Percentiles rank a stretch among this genome's conserved stretches.
Evolutionary conservation across 2,329 filamentous ascomycete genomes (phyloP).

Genomic region (Didymosphaeria variabile): DNA sequence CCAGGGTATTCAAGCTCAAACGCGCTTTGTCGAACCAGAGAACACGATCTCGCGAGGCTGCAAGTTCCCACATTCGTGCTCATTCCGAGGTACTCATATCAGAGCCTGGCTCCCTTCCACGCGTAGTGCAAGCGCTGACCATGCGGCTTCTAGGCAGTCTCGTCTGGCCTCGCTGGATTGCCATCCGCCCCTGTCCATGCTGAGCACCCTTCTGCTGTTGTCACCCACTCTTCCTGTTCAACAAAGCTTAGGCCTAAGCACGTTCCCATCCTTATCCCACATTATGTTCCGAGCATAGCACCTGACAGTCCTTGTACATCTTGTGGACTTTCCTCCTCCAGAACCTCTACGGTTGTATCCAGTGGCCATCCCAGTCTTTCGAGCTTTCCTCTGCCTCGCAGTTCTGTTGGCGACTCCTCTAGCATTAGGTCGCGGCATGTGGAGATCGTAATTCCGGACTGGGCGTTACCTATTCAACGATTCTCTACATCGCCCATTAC

Average conservation of each 20-base stretch:
- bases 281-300: conserved; percentile 52
- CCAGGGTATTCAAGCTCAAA: conserved; percentile 41
- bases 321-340: conserved; percentile 43
- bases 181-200: conserved; percentile 24
- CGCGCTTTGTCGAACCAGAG: conserved; percentile 38
- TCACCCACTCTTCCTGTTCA: conserved; percentile 33
- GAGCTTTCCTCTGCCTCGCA: conserved; percentile 38
- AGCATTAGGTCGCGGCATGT: conserved; percentile 56
- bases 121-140: conserved; percentile 8
- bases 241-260: conserved; percentile 53
- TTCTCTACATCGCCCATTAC: conserved; percentile 47
- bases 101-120: not conserved
- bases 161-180: conserved; percentile 8
- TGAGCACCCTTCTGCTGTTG: conserved; percentile 30
- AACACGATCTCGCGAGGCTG: conserved; percentile 39
- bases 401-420: conserved; percentile 41
- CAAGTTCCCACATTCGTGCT: conserved; percentile 34
- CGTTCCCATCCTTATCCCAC: conserved; percentile 55
- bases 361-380: conserved; percentile 42
- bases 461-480: conserved; percentile 53
- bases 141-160: conserved; percentile 5
- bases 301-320: conserved; percentile 49
- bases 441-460: conserved; percentile 58
- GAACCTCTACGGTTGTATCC: conserved; percentile 41
- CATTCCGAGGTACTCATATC: conserved; percentile 10